Base-by-base conservation (phyloP, 2,329 filamentous ascomycete species). In the Colletotrichum scovillei region DNA sequence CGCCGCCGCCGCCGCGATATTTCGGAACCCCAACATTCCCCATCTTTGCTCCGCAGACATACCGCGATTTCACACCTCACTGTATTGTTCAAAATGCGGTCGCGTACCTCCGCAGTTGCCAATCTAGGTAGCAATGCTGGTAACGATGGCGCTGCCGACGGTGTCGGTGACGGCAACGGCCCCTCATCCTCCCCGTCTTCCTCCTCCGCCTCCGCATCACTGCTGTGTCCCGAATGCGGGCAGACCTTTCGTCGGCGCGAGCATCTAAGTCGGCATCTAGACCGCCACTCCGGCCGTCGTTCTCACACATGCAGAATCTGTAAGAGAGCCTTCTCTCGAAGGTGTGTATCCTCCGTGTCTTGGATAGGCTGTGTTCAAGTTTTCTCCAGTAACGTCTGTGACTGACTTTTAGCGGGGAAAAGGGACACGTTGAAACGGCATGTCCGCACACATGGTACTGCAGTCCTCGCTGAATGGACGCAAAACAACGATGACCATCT, bases 261-360 rank as follows among this genome's bases (percentile, higher is more conserved):
- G 3, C 60, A 63, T 63, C 60, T 63, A 32, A 63, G 24, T 63
- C 60, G 60, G 5, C 60, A 63, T 63, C 60, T 32, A 28, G 60
- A 55, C 46, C 46, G 60, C 28, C 60, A 63, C n/a, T 63, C 60
- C 7, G 60, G 60, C 46, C 42, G 11, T 3, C 60, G 60, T 30
- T 63, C 28, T 53, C 42, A 63, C 60, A 53, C 42, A 22, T 63
- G 60, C 26, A 63, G 46, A 22, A 63, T 63, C 0, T 63, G 60
- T 42, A 63, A 35, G n/a, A 63, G 60, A 30, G 42, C 60, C 3
- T 53, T 53, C 7, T 14, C 49, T 53, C 49, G 49, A n/a, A 53
- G 49, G 49, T 53, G 19, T 53, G 49, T n/a, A 53, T 53, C n/a
- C 49, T 53, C 49, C 49, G 32, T 35, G 32, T 12, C 32, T 35